Percentiles rank a stretch among this genome's conserved stretches.
phyloP scores from a whole-genome alignment of 2,329 filamentous ascomycete species.

The Cercospora brassicicola region DNA sequence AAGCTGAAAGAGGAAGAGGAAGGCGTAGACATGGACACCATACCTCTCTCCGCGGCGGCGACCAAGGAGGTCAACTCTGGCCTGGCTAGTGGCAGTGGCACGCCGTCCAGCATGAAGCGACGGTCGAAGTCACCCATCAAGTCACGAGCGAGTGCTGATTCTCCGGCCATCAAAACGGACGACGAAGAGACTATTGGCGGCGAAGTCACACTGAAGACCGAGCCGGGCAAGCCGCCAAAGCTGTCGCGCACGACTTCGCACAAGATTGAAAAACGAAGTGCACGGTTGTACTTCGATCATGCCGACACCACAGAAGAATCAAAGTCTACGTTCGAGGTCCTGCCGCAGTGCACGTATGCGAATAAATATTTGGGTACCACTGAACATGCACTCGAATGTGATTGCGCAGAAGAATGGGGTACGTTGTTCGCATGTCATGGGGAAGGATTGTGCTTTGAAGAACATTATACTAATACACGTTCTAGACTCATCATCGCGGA shows the following conservation, averaged over 20 bases:
- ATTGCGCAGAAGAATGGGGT: conserved; percentile 95
- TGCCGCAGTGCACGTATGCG: conserved; percentile 83
- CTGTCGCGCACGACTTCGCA: conserved; percentile 71
- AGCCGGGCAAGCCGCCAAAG: conserved; percentile 68
- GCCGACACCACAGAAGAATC: conserved; percentile 78
- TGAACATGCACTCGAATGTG: conserved; percentile 91
- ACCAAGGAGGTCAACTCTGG: conserved; percentile 31
- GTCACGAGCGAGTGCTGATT: conserved; percentile 34
- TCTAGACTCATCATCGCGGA: conserved; percentile 52
- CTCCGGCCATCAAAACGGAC: conserved; percentile 43
- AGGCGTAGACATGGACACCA: conserved; percentile 35
- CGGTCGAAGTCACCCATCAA: conserved; percentile 34
- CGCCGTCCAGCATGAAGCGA: conserved; percentile 27
- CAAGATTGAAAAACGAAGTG: conserved; percentile 63
- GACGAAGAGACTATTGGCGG: conserved; percentile 59
- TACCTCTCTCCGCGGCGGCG: conserved; percentile 22
- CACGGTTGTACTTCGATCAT: conserved; percentile 69
- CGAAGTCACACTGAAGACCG: conserved; percentile 63
- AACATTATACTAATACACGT: conserved; percentile 4
- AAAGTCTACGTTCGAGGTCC: conserved; percentile 72
- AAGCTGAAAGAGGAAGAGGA: conserved; percentile 46
- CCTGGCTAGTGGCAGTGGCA: conserved; percentile 26
- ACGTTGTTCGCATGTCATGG: conserved; percentile 47
- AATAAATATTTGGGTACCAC: conserved; percentile 89
- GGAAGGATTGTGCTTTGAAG: background rate